phyloP scores from a whole-genome alignment of 2,329 filamentous ascomycete species.

The Thielaviopsis populi region DNA sequence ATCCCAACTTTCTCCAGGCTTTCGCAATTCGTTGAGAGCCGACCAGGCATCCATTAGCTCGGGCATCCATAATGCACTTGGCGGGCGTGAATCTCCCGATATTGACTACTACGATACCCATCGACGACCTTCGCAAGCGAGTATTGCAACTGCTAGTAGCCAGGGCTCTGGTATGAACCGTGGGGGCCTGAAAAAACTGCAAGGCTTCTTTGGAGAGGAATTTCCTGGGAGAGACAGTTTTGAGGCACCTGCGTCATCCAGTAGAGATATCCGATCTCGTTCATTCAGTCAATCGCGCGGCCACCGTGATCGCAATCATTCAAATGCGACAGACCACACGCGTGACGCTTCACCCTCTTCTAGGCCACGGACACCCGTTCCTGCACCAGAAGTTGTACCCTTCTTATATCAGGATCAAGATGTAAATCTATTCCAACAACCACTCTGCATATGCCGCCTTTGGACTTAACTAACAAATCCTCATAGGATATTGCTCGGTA shows the following conservation, averaged over 20 bases:
- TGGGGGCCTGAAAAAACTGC: slow-evolving; percentile 65
- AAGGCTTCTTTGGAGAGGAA: slow-evolving; percentile 87
- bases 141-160: slow-evolving; percentile 73
- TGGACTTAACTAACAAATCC: background rate
- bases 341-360: slow-evolving; percentile 63
- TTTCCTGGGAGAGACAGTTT: slow-evolving; percentile 60
- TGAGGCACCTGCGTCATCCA: slow-evolving; percentile 47
- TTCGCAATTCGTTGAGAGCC: slow-evolving; percentile 29
- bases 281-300: slow-evolving; percentile 44
- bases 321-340: slow-evolving; percentile 56
- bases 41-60: slow-evolving; percentile 15
- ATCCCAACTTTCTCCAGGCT: slow-evolving; percentile 56
- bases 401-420: slow-evolving; percentile 85
- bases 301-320: slow-evolving; percentile 66
- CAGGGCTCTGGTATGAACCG: slow-evolving; percentile 59
- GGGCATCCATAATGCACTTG: slow-evolving; percentile 21
- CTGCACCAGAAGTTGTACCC: slow-evolving; percentile 88
- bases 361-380: slow-evolving; percentile 69
- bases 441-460: background rate
- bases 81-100: slow-evolving; percentile 43
- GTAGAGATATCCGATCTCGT: slow-evolving; percentile 47
- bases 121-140: slow-evolving; percentile 73
- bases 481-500: slow-evolving; percentile 56
- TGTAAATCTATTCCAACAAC: slow-evolving; percentile 35
- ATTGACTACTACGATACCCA: slow-evolving; percentile 39